Evolutionary conservation across 768 basidiomycete species (phyloP).

Genomic region (Tremella yokohamensis): DNA sequence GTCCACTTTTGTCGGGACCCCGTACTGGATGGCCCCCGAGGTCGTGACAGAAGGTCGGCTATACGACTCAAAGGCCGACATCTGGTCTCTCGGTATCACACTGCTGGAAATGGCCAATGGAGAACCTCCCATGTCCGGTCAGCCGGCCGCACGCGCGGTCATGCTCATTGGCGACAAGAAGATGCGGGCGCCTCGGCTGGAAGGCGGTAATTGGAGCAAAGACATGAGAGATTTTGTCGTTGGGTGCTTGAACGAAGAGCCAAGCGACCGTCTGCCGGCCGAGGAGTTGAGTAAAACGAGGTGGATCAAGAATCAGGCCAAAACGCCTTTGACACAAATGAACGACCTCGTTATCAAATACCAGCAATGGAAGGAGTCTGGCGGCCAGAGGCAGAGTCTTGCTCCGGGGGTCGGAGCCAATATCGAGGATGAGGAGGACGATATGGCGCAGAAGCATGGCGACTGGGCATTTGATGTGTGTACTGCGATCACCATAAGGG

Average conservation of each 20-base stretch:
- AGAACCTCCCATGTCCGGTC: conserved; percentile 85
- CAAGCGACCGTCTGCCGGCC: conserved; percentile 74
- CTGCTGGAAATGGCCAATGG: conserved; percentile 95
- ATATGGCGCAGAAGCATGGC: conserved; percentile 18
- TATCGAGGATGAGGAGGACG: conserved; percentile 57
- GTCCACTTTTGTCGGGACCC: conserved; percentile 93
- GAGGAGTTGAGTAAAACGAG: conserved; percentile 78
- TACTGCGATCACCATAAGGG: background rate
- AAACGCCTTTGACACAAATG: conserved; percentile 64
- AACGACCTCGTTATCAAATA: conserved; percentile 78
- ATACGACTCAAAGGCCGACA: conserved; percentile 96
- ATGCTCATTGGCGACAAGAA: conserved; percentile 71
- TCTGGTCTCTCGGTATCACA: conserved; percentile 96
- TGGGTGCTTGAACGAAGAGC: conserved; percentile 73
- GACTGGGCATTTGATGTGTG: conserved; percentile 51
- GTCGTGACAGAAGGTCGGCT: conserved; percentile 80
- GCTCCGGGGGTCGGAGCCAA: conserved; percentile 53
- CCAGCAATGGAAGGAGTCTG: conserved; percentile 65
- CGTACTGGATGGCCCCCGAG: conserved; percentile 99
- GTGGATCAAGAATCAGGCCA: conserved; percentile 79
- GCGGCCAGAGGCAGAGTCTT: conserved; percentile 72
- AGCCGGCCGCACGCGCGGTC: conserved; percentile 79
- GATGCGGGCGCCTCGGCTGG: conserved; percentile 72
- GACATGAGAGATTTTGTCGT: conserved; percentile 86
- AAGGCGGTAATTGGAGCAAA: conserved; percentile 72